Conservation (phyloP, 139 green algal species). For the Chlorella sp. region DNA sequence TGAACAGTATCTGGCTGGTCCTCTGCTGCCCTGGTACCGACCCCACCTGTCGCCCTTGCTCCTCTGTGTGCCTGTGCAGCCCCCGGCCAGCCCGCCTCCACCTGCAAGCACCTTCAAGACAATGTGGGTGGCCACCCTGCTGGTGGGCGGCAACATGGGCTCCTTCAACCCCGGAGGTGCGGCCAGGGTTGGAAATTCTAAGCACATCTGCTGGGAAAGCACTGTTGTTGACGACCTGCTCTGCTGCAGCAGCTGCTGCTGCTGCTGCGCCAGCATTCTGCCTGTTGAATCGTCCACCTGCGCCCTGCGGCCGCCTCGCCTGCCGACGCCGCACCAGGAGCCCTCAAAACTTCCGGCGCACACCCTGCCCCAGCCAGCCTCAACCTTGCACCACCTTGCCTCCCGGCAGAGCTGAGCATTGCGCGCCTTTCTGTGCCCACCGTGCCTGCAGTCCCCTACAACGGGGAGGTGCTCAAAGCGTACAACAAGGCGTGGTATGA, state of each 20-base stretch:
- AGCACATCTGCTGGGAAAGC: neutral
- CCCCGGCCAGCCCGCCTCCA: neutral
- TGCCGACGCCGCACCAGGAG: no score
- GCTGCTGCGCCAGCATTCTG: neutral
- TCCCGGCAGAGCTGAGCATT: neutral
- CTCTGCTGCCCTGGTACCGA: neutral
- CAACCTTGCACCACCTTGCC: no score
- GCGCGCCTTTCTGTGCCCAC: neutral
- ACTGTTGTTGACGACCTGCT: neutral
- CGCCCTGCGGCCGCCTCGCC: neutral
- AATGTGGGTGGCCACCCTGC: constrained; percentile 7
- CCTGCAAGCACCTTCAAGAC: neutral
- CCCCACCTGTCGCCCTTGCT: neutral
- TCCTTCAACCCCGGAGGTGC: neutral
- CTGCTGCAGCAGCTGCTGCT: neutral
- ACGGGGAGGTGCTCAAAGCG: neutral
- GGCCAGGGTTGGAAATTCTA: neutral
- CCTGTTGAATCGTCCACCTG: neutral
- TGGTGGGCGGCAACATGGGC: constrained; percentile 12
- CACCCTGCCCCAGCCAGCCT: no score
- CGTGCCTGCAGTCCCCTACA: neutral
- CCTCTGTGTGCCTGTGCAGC: no score
- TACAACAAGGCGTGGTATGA: constrained; percentile 6
- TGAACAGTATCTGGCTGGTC: neutral
- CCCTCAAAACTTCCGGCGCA: no score